phyloP scores from a whole-genome alignment of 140 eudicot species.

The Anethum foeniculum region DNA sequence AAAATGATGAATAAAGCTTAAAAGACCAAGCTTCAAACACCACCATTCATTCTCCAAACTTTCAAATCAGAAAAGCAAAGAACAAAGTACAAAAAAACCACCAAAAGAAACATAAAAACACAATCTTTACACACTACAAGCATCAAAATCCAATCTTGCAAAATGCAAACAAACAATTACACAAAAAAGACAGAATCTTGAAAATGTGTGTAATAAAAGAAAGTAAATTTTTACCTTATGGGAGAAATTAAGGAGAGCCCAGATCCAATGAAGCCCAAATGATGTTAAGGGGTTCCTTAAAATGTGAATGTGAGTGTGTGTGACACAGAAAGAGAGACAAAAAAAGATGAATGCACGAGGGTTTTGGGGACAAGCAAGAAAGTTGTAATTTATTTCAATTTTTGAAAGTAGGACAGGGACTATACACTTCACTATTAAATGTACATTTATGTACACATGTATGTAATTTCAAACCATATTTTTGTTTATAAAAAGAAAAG shows the following conservation, averaged over 20 bases:
- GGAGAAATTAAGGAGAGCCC: slow-evolving; percentile 13
- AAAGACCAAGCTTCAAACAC: no score
- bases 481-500: background rate
- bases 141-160: slow-evolving; percentile 7
- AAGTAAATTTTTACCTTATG: slow-evolving; percentile 2
- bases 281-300: background rate
- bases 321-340: slow-evolving; percentile 28
- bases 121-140: background rate
- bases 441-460: background rate
- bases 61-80: background rate
- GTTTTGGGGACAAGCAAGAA: slow-evolving; percentile 34
- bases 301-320: slow-evolving; percentile 23
- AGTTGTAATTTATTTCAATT: slow-evolving; percentile 8
- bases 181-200: background rate
- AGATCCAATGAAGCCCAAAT: slow-evolving; percentile 17
- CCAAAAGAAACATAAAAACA: background rate
- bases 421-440: background rate
- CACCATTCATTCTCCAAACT: no score
- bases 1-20: background rate
- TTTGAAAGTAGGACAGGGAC: background rate
- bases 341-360: slow-evolving; percentile 46
- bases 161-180: background rate
- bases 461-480: background rate
- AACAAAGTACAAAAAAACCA: background rate
- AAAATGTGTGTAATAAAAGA: background rate